Evolutionary conservation across 169 alveolate species (phyloP), one percentile per base, ranked within the genome.

Genomic region (Plasmodium vivax): DNA sequence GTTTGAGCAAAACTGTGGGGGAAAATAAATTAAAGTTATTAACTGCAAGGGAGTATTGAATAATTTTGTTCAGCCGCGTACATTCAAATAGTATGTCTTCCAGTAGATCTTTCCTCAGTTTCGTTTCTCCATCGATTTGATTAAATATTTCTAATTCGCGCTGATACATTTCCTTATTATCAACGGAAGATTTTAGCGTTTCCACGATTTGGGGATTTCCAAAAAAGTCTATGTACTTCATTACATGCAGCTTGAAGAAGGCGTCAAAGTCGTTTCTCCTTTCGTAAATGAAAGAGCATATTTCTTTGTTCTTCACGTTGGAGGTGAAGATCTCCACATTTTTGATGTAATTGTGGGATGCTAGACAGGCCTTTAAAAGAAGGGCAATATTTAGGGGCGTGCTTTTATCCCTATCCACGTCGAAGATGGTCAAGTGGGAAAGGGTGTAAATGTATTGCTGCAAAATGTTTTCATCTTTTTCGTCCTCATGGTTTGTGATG

Each of bases 11-110:
- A n/a, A 79, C 54, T 8, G 38, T 85, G 36, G 71, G 34, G 4
- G 88, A 80, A 32, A 80, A 80, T 43, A 88, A 56, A 45, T 88
- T 30, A 9, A 80, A 88, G 72, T 88, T 88, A 54, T 88, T 79
- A 12, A 88, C 32, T 88, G 94, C 91, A 30, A 88, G 90, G 54
- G 91, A 79, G 36, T 88, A 88, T 36, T 88, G 94, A 68, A 88
- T 79, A 5, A 88, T 79, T 80, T 79, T 88, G 51, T 88, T 88
- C 51, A 80, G 38, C 38, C 94, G 80, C 58, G 71, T 58, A 23
- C 91, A 79, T 41, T 88, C 94, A 62, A 88, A 88, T 19, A 80
- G 62, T 8, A 88, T 88, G 51, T 88, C 94, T 88, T 38, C 62
- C 32, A 88, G 54, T 14, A 88, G 4, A 80, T 79, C 79, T 88